Percentiles rank a stretch among this genome's conserved stretches.
phyloP scores from a whole-genome alignment of 331 rosid genomes.

The Ulmus americana region DNA sequence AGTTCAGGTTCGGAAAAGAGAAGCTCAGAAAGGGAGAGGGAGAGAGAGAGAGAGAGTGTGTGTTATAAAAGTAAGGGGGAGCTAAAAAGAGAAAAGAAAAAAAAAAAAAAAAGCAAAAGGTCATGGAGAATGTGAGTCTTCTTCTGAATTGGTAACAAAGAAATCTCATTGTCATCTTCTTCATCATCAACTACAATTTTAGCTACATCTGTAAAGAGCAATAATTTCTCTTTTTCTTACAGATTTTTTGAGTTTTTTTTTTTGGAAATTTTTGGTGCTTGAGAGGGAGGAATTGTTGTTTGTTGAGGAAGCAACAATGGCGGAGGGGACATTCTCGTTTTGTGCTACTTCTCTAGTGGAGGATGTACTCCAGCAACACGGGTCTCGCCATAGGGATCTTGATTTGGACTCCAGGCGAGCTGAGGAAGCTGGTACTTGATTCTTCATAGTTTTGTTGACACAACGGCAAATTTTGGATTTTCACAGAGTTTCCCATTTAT shows the following conservation, averaged over 20 bases:
- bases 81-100: background rate
- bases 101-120: conserved; percentile 37
- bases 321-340: conserved; percentile 52
- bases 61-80: conserved; percentile 11
- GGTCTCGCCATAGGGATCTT: conserved; percentile 56
- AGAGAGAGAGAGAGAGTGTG: conserved; percentile 9
- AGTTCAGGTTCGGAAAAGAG: conserved; percentile 10
- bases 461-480: background rate
- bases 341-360: conserved; percentile 82
- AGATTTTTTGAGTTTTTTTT: background rate
- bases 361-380: conserved; percentile 87
- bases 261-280: background rate
- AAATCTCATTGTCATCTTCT: conserved; percentile 36
- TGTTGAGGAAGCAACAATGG: conserved; percentile 25
- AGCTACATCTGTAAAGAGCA: background rate
- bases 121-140: conserved; percentile 30
- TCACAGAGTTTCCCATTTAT: background rate
- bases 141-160: conserved; percentile 48
- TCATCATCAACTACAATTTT: conserved; percentile 21
- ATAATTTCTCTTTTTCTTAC: background rate
- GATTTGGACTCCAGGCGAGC: conserved; percentile 78
- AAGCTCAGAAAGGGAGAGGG: conserved; percentile 11
- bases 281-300: background rate
- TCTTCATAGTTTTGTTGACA: too few species aligned
- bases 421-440: conserved; percentile 69